These are phyloP conservation scores for Calamus simplicifolius DNA, from an alignment of 176 grass and related monocot species.

Conservation along the genomic window DNA sequence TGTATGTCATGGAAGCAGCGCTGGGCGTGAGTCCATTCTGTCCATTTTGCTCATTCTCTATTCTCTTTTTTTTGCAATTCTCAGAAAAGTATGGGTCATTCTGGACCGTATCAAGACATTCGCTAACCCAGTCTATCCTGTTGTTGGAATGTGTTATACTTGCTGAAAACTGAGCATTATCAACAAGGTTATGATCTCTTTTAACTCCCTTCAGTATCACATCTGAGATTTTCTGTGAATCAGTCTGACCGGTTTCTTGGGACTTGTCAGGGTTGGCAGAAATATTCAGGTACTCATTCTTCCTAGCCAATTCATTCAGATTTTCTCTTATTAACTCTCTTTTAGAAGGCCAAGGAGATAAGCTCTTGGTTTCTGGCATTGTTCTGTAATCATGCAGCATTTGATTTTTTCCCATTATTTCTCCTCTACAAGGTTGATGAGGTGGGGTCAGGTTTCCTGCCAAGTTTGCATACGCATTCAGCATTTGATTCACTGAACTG, in stretches of 20 bases:
- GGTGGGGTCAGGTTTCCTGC: conserved; percentile 13
- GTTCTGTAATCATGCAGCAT: conserved; percentile 20
- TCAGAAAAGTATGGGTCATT: conserved; percentile 20
- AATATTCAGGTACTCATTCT: conserved; percentile 25
- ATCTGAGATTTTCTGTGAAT: conserved; percentile 26
- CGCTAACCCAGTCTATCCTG: conserved; percentile 2
- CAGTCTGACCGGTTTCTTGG: conserved; percentile 9
- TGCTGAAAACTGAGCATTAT: conserved; percentile 28
- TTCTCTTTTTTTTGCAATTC: conserved; percentile 42
- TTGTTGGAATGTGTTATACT: conserved; percentile 4
- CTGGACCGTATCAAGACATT: conserved; percentile 3
- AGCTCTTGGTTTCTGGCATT: conserved; percentile 23
- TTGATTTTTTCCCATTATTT: conserved; percentile 21
- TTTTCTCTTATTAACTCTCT: conserved; percentile 15
- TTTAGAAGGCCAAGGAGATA: conserved; percentile 27
- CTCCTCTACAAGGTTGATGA: conserved; percentile 20
- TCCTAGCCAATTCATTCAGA: conserved; percentile 22
- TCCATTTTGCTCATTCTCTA: conserved; percentile 23
- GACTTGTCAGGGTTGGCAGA: conserved; percentile 3
- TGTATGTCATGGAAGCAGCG: conserved; percentile 22
- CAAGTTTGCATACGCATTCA: conserved; percentile 15
- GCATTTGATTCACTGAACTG: conserved; percentile 25
- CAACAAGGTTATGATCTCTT: conserved; percentile 39
- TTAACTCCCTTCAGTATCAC: conserved; percentile 29
- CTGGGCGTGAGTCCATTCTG: conserved; percentile 8